Conservation (phyloP, 169 alveolate species). For the Cryptosporidium bovis region DNA sequence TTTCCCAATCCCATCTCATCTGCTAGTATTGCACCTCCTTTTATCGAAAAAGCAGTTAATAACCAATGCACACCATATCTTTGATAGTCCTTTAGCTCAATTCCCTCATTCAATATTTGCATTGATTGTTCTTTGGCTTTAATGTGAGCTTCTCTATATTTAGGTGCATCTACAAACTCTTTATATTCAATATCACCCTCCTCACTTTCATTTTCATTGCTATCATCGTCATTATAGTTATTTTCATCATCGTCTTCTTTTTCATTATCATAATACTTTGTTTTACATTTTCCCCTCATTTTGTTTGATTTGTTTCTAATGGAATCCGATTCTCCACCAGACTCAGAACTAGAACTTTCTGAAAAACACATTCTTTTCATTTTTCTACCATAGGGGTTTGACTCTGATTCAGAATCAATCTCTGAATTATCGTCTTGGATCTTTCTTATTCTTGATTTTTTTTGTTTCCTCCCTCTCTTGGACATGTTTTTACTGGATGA, state of each 20-base stretch:
- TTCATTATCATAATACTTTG: background rate
- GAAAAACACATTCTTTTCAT: too few relatives aligned
- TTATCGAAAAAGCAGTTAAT: constrained; percentile 83
- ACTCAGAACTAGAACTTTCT: too few relatives aligned
- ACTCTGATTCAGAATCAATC: too few relatives aligned
- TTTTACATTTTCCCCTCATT: background rate
- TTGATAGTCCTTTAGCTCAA: constrained; percentile 89
- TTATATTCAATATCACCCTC: constrained; percentile 20
- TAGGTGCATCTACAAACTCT: constrained; percentile 50
- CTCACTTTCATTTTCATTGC: background rate
- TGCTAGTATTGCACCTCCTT: constrained; percentile 91
- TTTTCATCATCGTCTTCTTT: constrained; percentile 21
- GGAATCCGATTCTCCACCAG: too few relatives aligned
- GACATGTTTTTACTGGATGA: background rate
- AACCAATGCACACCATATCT: constrained; percentile 92
- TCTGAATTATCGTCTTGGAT: background rate
- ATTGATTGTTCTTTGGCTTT: constrained; percentile 52
- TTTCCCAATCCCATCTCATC: constrained; percentile 95
- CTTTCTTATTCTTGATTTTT: constrained; percentile 28
- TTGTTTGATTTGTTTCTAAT: too few relatives aligned
- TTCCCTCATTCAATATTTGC: constrained; percentile 82
- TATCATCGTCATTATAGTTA: background rate
- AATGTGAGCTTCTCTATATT: constrained; percentile 50
- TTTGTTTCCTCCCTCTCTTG: background rate
- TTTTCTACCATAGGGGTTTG: too few relatives aligned